Evolutionary conservation across 2,329 filamentous ascomycete species (phyloP).

Genomic region (Drechslerella stenobrocha): DNA sequence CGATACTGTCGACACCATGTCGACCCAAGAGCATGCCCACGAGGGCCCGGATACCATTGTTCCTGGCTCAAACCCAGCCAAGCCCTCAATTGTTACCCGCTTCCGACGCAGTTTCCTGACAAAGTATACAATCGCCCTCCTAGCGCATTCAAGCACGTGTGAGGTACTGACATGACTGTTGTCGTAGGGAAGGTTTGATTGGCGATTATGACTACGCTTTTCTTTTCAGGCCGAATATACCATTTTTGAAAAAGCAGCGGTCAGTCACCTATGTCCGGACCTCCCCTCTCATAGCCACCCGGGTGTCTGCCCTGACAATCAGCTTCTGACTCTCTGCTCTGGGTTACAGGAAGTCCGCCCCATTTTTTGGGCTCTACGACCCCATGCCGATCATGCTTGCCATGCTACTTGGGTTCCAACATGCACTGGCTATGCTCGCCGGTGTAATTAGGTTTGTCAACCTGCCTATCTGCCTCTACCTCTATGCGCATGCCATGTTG

Average conservation of each 20-base stretch:
- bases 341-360: constrained; percentile 67
- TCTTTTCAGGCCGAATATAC: constrained; percentile 67
- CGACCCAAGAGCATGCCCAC: constrained; percentile 33
- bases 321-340: constrained; percentile 58
- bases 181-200: constrained; percentile 67
- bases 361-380: constrained; percentile 72
- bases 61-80: constrained; percentile 37
- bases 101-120: constrained; percentile 36
- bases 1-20: constrained; percentile 13
- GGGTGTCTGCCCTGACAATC: constrained; percentile 51
- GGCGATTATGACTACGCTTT: constrained; percentile 89
- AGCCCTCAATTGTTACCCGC: constrained; percentile 27
- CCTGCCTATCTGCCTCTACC: background rate
- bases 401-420: constrained; percentile 69
- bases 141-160: background rate
- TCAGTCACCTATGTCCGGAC: constrained; percentile 49
- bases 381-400: constrained; percentile 69
- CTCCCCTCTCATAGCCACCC: constrained; percentile 52
- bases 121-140: constrained; percentile 12
- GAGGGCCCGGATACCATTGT: constrained; percentile 44
- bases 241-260: constrained; percentile 17
- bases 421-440: constrained; percentile 67
- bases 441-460: constrained; percentile 57
- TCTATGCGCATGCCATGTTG: too few relatives aligned
- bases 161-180: background rate